A percentile compares a stretch with the other conserved stretches of the same genome.
phyloP scores from a whole-genome alignment of 139 green algal species.

The Yamagishiella unicocca region DNA sequence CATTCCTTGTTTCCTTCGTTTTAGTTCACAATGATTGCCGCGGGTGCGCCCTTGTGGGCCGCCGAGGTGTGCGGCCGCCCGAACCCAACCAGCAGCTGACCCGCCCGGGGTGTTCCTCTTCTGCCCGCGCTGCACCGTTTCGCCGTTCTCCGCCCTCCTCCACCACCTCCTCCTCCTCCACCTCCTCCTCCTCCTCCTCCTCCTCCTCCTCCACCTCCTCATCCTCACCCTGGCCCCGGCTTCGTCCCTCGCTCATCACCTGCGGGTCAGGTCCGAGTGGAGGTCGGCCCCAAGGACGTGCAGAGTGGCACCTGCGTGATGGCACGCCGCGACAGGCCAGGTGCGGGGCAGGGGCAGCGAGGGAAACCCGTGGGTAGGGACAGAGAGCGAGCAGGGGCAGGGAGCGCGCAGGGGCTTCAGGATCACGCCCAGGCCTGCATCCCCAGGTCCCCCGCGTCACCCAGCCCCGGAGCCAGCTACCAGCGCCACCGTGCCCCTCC shows the following conservation, averaged over 20 bases:
- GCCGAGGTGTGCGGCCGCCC: too few relatives aligned
- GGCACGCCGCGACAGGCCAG: conserved; percentile 82
- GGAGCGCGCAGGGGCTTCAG: neutral
- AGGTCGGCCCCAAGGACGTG: conserved; percentile 95
- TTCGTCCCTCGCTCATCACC: neutral
- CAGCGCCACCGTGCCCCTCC: neutral
- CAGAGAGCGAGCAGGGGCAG: neutral
- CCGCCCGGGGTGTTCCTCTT: neutral
- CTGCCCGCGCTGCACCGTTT: neutral
- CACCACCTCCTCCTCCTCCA: neutral
- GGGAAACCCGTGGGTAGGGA: neutral
- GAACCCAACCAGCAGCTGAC: too few relatives aligned
- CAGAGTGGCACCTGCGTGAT: conserved; percentile 81
- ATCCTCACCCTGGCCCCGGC: neutral
- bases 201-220: neutral
- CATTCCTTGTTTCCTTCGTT: too few relatives aligned
- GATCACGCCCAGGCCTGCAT: neutral
- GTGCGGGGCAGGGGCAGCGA: conserved; percentile 34
- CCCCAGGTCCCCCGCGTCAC: neutral
- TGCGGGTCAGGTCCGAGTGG: conserved; percentile 81
- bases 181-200: neutral
- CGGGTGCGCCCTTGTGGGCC: too few relatives aligned
- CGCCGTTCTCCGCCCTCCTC: neutral
- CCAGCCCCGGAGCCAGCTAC: neutral
- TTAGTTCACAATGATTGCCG: too few relatives aligned